Evolutionary conservation across 1,139 yeast genomes (phyloP).

Genomic region (Torulaspora pretoriensis): DNA sequence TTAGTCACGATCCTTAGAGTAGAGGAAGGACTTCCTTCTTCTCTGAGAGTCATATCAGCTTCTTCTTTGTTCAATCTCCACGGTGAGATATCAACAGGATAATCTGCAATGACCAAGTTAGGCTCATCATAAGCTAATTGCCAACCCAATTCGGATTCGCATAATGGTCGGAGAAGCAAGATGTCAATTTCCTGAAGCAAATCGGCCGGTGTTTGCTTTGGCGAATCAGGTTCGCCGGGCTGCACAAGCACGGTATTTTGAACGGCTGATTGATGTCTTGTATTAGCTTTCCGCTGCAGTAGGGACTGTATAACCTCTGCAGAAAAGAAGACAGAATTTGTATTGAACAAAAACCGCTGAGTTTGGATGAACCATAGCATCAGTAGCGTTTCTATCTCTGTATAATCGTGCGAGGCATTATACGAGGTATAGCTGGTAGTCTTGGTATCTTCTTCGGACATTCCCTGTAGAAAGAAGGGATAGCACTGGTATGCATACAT

Average conservation of each 20-base stretch:
- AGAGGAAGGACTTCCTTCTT: background rate
- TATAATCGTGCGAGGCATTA: conserved; percentile 16
- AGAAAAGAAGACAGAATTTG: conserved; percentile 28
- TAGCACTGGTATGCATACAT: conserved; percentile 23
- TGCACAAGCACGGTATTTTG: conserved; percentile 13
- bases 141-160: conserved; percentile 27
- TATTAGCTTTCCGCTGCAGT: conserved; percentile 18
- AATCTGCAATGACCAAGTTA: conserved; percentile 31
- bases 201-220: conserved; percentile 8
- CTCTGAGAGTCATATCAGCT: conserved; percentile 1
- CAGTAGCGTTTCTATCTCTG: conserved; percentile 20
- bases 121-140: conserved; percentile 36
- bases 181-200: conserved; percentile 28
- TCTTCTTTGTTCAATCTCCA: conserved; percentile 19
- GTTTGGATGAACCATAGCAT: conserved; percentile 31
- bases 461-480: conserved; percentile 21
- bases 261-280: conserved; percentile 16
- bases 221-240: conserved; percentile 8
- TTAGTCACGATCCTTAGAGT: conserved; percentile 15
- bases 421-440: conserved; percentile 14
- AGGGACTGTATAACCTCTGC: conserved; percentile 26
- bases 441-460: conserved; percentile 13
- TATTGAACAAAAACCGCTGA: conserved; percentile 24
- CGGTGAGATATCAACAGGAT: conserved; percentile 25
- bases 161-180: conserved; percentile 25